Conservation (phyloP, 2,329 filamentous ascomycete genomes). For the Aspergillus tubingensis region DNA sequence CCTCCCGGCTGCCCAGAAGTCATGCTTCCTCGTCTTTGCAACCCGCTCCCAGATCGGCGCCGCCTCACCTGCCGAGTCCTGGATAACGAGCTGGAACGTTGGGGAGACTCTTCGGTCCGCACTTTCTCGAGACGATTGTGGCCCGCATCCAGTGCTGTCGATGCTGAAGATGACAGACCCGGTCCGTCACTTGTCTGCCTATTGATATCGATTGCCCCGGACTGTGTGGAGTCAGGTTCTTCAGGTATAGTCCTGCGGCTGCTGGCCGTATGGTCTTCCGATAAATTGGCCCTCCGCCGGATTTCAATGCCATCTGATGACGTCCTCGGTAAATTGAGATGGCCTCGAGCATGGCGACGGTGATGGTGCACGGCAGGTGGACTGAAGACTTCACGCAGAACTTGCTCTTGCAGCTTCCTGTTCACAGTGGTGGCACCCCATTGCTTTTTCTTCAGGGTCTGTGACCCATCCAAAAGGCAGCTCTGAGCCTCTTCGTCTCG, state of each 20-base stretch:
- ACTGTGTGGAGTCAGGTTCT: slow-evolving; percentile 24
- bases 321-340: slow-evolving; percentile 62
- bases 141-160: slow-evolving; percentile 39
- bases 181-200: slow-evolving; percentile 28
- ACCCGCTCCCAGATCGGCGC: slow-evolving; percentile 83
- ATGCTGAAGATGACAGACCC: slow-evolving; percentile 41
- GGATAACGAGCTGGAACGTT: slow-evolving; percentile 38
- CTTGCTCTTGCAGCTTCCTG: slow-evolving; percentile 81
- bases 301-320: slow-evolving; percentile 34
- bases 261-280: slow-evolving; percentile 33
- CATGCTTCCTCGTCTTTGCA: slow-evolving; percentile 75
- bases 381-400: slow-evolving; percentile 87
- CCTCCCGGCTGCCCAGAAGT: slow-evolving; percentile 68
- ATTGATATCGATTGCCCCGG: slow-evolving; percentile 32
- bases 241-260: slow-evolving; percentile 23
- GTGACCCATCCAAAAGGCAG: slow-evolving; percentile 19
- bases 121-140: slow-evolving; percentile 37
- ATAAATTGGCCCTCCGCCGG: slow-evolving; percentile 37
- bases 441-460: slow-evolving; percentile 50
- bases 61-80: slow-evolving; percentile 51
- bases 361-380: slow-evolving; percentile 81
- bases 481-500: slow-evolving; percentile 13
- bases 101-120: slow-evolving; percentile 47
- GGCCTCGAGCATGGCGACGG: slow-evolving; percentile 65
- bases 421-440: slow-evolving; percentile 96